phyloP scores from a whole-genome alignment of 116 monocot species.

The Cymodocea nodosa region DNA sequence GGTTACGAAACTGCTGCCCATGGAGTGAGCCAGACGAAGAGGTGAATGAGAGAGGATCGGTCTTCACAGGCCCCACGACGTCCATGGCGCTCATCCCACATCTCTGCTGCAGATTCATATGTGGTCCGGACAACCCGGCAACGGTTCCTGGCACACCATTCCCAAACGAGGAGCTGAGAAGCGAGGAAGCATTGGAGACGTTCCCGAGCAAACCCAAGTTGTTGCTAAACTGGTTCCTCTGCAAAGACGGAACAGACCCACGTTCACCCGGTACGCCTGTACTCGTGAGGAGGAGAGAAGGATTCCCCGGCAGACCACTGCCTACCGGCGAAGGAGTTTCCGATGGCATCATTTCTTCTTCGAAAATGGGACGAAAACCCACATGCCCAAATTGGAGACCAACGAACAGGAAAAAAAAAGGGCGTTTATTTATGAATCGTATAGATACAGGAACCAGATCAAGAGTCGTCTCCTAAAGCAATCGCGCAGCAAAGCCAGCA shows the following conservation, averaged over 20 bases:
- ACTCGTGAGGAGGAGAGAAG: constrained; percentile 17
- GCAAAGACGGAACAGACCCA: constrained; percentile 19
- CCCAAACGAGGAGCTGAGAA: constrained; percentile 34
- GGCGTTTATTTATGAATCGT: neutral
- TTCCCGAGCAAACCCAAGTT: constrained; percentile 27
- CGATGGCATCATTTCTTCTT: constrained; percentile 56
- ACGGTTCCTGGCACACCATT: constrained; percentile 22
- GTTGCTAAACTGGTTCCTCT: constrained; percentile 31
- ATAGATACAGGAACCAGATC: constrained; percentile 2
- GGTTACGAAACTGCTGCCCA: constrained; percentile 17
- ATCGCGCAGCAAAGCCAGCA: neutral
- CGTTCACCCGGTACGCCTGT: constrained; percentile 12
- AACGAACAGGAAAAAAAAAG: neutral
- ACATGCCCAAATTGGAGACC: neutral
- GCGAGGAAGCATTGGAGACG: constrained; percentile 32
- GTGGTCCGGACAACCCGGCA: neutral
- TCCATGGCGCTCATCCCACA: neutral
- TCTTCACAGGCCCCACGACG: constrained; percentile 7
- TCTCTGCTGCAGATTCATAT: constrained; percentile 15
- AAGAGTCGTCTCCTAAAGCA: constrained; percentile 1
- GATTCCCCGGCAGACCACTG: constrained; percentile 32
- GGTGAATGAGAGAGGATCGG: constrained; percentile 22
- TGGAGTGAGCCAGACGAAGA: constrained; percentile 15
- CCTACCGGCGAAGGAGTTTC: constrained; percentile 52
- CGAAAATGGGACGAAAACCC: neutral